phyloP scores from a whole-genome alignment of 768 basidiomycete species.

The Lactarius trivialis region DNA sequence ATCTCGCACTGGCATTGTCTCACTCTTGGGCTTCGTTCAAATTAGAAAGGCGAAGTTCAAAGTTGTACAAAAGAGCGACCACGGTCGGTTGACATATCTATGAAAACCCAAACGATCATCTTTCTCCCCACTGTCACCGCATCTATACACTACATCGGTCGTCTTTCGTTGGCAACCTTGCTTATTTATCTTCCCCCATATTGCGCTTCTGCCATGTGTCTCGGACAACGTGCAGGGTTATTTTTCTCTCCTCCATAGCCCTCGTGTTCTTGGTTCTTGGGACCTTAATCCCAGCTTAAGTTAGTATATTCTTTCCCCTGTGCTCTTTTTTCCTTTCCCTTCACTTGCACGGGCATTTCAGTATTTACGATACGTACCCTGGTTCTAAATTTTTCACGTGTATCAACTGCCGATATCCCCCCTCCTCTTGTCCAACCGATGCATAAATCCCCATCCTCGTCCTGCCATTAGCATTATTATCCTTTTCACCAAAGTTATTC shows the following conservation, averaged over 20 bases:
- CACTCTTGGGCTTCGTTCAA: constrained; percentile 28
- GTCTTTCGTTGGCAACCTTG: constrained; percentile 11
- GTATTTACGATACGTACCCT: constrained; percentile 15
- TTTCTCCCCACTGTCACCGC: constrained; percentile 26
- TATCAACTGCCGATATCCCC: constrained; percentile 24
- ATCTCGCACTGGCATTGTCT: constrained; percentile 32
- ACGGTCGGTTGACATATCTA: constrained; percentile 27
- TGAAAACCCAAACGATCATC: constrained; percentile 27
- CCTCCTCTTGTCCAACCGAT: not conserved
- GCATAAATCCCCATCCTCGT: constrained; percentile 12
- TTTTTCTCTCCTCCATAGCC: constrained; percentile 27
- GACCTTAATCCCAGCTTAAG: constrained; percentile 26
- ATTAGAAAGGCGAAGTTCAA: constrained; percentile 27
- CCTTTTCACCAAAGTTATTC: constrained; percentile 23
- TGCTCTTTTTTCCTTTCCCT: not conserved
- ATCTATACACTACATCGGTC: constrained; percentile 25
- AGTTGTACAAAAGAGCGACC: constrained; percentile 36
- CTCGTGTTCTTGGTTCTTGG: constrained; percentile 41
- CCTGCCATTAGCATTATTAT: constrained; percentile 8
- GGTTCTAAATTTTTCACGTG: constrained; percentile 19
- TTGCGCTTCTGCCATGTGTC: constrained; percentile 26
- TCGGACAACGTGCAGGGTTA: constrained; percentile 26
- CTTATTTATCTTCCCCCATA: constrained; percentile 22
- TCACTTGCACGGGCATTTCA: not conserved
- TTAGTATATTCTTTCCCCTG: constrained; percentile 7